Evolutionary conservation across 768 basidiomycete genomes (phyloP).

Genomic region (Xerocomellus intermedius): DNA sequence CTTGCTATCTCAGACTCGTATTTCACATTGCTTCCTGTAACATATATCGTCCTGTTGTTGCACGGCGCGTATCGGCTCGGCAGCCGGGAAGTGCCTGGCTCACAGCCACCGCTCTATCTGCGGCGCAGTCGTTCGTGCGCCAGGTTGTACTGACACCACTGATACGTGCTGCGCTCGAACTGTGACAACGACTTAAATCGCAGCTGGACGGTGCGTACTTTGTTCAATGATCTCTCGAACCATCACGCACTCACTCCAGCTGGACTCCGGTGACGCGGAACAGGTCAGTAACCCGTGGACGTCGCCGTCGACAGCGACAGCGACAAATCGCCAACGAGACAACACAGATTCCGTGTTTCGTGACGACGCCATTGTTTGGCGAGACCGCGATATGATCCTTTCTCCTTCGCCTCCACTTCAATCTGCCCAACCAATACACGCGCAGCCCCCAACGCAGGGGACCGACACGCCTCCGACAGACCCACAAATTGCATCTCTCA

Average conservation of each 20-base stretch:
- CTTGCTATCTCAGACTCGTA: neutral
- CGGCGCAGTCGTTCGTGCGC: neutral
- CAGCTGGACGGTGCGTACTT: neutral
- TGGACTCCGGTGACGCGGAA: neutral
- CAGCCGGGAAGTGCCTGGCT: neutral
- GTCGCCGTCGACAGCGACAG: neutral
- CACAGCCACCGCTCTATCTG: slow-evolving; percentile 7
- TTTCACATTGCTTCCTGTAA: neutral
- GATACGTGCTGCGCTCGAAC: slow-evolving; percentile 3
- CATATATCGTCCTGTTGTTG: too few relatives aligned
- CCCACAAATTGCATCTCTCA: slow-evolving; percentile 53
- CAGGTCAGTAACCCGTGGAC: slow-evolving; percentile 12
- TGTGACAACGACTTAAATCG: neutral
- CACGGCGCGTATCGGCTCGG: too few relatives aligned
- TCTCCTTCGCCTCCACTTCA: slow-evolving; percentile 15
- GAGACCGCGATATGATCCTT: slow-evolving; percentile 18
- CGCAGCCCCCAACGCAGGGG: neutral
- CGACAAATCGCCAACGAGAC: neutral
- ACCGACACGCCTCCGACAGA: slow-evolving; percentile 23
- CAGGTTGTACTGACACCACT: neutral
- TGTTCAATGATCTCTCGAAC: neutral
- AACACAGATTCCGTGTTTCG: neutral
- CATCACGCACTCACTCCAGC: slow-evolving; percentile 6
- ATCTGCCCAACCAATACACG: neutral
- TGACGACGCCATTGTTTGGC: neutral